phyloP scores from a whole-genome alignment of 2,329 filamentous ascomycete species.

The Sporothrix globosa region DNA sequence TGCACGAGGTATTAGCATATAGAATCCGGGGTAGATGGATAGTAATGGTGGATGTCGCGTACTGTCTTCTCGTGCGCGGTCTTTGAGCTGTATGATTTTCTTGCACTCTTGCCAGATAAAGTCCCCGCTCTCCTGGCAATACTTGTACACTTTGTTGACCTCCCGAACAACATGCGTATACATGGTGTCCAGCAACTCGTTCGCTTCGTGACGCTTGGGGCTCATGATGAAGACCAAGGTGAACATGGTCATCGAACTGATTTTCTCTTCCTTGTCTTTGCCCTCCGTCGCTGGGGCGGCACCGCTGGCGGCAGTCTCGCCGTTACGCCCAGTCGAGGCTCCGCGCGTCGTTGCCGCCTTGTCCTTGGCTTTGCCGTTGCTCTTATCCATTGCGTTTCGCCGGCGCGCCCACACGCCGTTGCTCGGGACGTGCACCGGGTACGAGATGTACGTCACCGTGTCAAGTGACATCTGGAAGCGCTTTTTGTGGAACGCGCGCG shows the following conservation, averaged over 20 bases:
- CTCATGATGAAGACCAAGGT: conserved; percentile 92
- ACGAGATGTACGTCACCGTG: conserved; percentile 77
- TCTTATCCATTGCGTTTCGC: conserved; percentile 39
- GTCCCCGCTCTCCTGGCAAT: conserved; percentile 84
- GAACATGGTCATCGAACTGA: conserved; percentile 89
- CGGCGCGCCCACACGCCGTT: conserved; percentile 69
- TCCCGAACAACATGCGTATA: conserved; percentile 90
- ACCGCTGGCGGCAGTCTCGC: conserved; percentile 39
- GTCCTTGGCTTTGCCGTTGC: conserved; percentile 18
- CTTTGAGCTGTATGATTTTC: conserved; percentile 76
- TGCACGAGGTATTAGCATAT: conserved; percentile 37
- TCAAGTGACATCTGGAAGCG: conserved; percentile 82
- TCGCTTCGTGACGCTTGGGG: conserved; percentile 75
- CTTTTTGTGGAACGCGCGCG: conserved; percentile 75
- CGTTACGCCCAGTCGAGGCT: conserved; percentile 33
- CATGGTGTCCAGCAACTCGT: conserved; percentile 71
- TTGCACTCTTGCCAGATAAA: conserved; percentile 94
- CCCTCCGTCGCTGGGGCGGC: neutral
- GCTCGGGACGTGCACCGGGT: conserved; percentile 79
- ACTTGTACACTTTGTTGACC: conserved; percentile 88
- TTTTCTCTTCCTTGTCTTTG: conserved; percentile 51
- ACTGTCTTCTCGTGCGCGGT: conserved; percentile 75
- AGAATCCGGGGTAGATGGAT: neutral
- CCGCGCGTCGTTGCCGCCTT: conserved; percentile 32
- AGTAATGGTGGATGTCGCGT: conserved; percentile 38